Conservation (phyloP, 306 rosid genomes). For the Herpetospermum pedunculosum region DNA sequence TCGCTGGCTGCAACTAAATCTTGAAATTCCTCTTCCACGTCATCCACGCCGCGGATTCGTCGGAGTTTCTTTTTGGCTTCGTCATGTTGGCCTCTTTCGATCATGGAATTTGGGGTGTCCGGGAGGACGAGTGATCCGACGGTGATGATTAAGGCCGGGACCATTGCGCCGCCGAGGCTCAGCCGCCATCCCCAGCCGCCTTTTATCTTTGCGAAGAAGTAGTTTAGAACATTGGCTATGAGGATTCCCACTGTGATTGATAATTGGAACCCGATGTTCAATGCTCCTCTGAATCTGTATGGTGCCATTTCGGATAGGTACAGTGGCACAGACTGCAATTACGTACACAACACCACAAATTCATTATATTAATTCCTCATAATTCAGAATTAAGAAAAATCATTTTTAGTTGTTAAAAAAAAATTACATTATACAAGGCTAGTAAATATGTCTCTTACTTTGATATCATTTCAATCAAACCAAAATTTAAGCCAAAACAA, state of each 20-base stretch:
- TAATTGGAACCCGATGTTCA: conserved; percentile 73
- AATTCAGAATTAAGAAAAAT: background rate
- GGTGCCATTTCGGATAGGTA: conserved; percentile 97
- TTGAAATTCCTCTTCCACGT: conserved; percentile 60
- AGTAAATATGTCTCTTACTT: too few relatives aligned
- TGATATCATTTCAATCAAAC: too few relatives aligned
- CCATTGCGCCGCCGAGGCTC: conserved; percentile 85
- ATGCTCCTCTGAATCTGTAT: conserved; percentile 65
- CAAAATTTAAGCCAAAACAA: too few relatives aligned
- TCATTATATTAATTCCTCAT: background rate
- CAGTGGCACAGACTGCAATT: conserved; percentile 71
- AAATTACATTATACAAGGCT: too few relatives aligned
- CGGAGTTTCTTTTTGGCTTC: conserved; percentile 37
- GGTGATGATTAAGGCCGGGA: conserved; percentile 68
- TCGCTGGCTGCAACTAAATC: conserved; percentile 74
- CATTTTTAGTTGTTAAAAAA: too few relatives aligned
- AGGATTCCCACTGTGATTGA: conserved; percentile 85
- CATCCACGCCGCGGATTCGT: conserved; percentile 39
- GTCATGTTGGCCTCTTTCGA: conserved; percentile 57
- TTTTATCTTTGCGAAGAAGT: conserved; percentile 73
- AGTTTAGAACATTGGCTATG: conserved; percentile 62
- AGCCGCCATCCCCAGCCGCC: conserved; percentile 99
- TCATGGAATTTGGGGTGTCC: conserved; percentile 85
- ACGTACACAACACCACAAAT: background rate
- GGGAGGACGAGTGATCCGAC: conserved; percentile 58